Evolutionary conservation across 2,329 filamentous ascomycete species (phyloP).

Genomic region (Paecilomyces formosus): DNA sequence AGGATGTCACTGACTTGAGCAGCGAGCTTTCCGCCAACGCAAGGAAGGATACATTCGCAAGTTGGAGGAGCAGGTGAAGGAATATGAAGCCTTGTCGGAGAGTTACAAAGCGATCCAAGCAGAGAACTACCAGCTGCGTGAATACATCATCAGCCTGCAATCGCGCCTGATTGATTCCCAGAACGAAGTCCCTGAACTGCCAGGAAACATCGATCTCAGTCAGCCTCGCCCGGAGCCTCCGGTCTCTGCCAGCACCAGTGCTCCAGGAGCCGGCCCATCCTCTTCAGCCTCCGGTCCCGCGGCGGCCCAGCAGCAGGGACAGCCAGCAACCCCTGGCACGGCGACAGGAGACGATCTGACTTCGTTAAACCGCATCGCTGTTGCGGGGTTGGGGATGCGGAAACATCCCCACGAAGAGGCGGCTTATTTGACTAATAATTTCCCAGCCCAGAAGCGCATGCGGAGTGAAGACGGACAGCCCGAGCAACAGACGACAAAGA

Average conservation of each 20-base stretch:
- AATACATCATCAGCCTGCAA: conserved; percentile 89
- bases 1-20: conserved; percentile 8
- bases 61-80: conserved; percentile 85
- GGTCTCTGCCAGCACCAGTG: conserved; percentile 11
- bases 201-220: conserved; percentile 66
- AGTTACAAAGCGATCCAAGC: conserved; percentile 72
- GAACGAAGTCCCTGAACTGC: conserved; percentile 76
- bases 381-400: conserved; percentile 36
- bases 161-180: conserved; percentile 75
- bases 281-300: conserved; percentile 2
- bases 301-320: conserved; percentile 7
- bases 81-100: conserved; percentile 67
- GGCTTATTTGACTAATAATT: conserved; percentile 24
- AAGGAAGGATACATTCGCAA: conserved; percentile 99
- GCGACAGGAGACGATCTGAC: conserved; percentile 30
- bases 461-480: conserved; percentile 22
- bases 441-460: conserved; percentile 20
- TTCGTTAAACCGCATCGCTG: conserved; percentile 36
- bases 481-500: conserved; percentile 19
- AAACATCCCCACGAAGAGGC: conserved; percentile 34
- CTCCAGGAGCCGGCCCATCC: conserved; percentile 7
- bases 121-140: conserved; percentile 84
- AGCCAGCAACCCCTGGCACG: conserved; percentile 5
- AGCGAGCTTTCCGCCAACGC: conserved; percentile 94
- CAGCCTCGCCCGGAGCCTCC: conserved; percentile 40